Evolutionary conservation across 1,139 yeast genomes (phyloP).

Genomic region (Geotrichum histeridarum): DNA sequence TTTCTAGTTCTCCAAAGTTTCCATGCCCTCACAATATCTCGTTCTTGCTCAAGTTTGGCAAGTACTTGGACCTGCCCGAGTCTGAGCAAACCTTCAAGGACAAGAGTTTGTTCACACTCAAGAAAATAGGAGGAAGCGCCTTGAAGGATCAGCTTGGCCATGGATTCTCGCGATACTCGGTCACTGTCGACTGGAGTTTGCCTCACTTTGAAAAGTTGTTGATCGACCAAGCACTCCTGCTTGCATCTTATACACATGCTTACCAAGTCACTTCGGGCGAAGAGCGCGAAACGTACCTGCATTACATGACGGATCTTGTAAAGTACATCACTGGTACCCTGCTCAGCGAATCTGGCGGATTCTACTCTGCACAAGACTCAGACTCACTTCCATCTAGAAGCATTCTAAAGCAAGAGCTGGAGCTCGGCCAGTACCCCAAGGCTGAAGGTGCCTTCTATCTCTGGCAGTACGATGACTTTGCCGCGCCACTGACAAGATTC

Average conservation of each 20-base stretch:
- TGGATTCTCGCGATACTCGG: slow-evolving; percentile 40
- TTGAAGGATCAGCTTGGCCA: slow-evolving; percentile 39
- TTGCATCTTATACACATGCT: slow-evolving; percentile 36
- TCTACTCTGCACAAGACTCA: slow-evolving; percentile 38
- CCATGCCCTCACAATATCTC: slow-evolving; percentile 36
- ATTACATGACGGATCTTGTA: slow-evolving; percentile 30
- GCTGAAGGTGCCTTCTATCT: slow-evolving; percentile 39
- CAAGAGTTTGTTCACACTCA: slow-evolving; percentile 27
- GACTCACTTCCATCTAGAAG: slow-evolving; percentile 28
- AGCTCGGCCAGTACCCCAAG: slow-evolving; percentile 18
- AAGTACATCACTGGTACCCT: slow-evolving; percentile 32
- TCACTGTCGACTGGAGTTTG: slow-evolving; percentile 41
- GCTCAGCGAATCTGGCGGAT: slow-evolving; percentile 29
- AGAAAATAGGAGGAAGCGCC: slow-evolving; percentile 36
- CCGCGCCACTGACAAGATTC: slow-evolving; percentile 29
- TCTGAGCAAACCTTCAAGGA: not conserved
- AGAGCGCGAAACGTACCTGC: slow-evolving; percentile 21
- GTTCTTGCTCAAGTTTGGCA: slow-evolving; percentile 28
- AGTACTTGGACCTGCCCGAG: slow-evolving; percentile 13
- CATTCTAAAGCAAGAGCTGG: slow-evolving; percentile 6
- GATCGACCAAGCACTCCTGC: slow-evolving; percentile 38
- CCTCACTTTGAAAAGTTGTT: slow-evolving; percentile 42
- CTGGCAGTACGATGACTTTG: slow-evolving; percentile 39
- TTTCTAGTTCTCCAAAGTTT: slow-evolving; percentile 39
- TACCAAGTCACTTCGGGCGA: slow-evolving; percentile 18